These are phyloP conservation scores for Fraxinus ornus DNA, from an alignment of 305 asterid species.

Conservation along the genomic window DNA sequence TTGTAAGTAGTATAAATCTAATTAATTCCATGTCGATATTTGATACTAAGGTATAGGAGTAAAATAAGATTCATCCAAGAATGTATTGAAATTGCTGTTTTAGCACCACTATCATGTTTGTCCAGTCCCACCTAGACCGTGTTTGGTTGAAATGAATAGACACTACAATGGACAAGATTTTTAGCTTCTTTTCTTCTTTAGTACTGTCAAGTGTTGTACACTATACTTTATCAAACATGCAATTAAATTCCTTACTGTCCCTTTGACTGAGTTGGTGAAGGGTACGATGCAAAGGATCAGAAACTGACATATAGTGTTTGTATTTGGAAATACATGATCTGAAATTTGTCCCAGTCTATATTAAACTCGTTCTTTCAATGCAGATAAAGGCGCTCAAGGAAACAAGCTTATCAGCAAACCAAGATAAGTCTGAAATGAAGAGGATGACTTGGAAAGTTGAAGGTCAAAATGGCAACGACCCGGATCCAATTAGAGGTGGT, in stretches of 20 bases:
- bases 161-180: background rate
- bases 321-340: background rate
- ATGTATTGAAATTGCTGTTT: background rate
- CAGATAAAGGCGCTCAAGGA: slow-evolving; percentile 58
- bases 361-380: background rate
- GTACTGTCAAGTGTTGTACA: background rate
- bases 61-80: background rate
- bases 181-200: background rate
- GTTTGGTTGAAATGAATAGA: background rate
- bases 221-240: background rate
- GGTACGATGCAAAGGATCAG: background rate
- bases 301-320: background rate
- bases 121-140: background rate
- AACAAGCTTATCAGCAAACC: slow-evolving; percentile 74
- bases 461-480: slow-evolving; percentile 27
- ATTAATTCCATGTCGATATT: background rate
- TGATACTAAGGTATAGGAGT: background rate
- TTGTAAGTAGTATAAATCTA: background rate
- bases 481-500: slow-evolving; percentile 48
- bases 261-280: background rate
- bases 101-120: background rate
- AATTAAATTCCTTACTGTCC: background rate
- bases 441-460: slow-evolving; percentile 53
- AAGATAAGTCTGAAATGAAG: slow-evolving; percentile 64
- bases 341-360: background rate